A percentile compares a stretch with the other conserved stretches of the same genome.
Conservation (phyloP, 768 basidiomycete species). For the Tephrocybe rancida region DNA sequence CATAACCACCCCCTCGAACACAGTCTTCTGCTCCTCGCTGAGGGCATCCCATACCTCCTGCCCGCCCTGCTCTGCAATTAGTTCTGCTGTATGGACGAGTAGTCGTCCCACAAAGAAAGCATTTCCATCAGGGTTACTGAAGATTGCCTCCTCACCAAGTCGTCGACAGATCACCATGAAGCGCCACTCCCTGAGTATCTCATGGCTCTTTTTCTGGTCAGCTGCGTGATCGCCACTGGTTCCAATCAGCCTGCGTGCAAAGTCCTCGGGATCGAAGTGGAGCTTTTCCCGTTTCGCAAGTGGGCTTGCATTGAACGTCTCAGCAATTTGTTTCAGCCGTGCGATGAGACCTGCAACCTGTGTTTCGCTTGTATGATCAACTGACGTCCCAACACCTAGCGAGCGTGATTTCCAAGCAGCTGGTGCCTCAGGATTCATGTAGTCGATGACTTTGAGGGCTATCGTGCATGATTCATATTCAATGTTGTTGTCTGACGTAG, state of each 20-base stretch:
- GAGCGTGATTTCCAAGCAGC: slow-evolving; percentile 28
- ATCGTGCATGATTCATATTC: neutral
- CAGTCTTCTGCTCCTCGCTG: too few relatives aligned
- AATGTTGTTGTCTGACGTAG: too few relatives aligned
- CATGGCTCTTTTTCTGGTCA: slow-evolving; percentile 17
- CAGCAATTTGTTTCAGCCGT: neutral
- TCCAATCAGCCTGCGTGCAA: slow-evolving; percentile 2
- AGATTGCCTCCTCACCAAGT: neutral
- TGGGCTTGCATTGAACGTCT: neutral
- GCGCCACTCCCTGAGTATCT: slow-evolving; percentile 12
- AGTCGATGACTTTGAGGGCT: slow-evolving; percentile 38
- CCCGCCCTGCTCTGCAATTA: too few relatives aligned
- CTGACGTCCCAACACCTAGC: neutral
- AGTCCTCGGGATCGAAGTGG: neutral
- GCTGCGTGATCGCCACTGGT: slow-evolving; percentile 19
- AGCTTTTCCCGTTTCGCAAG: neutral
- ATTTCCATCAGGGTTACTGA: neutral
- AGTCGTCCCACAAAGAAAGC: too few relatives aligned
- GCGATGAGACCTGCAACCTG: neutral
- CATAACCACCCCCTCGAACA: too few relatives aligned
- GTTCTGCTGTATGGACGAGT: too few relatives aligned
- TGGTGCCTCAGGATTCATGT: slow-evolving; percentile 61
- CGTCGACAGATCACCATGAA: neutral
- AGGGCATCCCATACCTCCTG: neutral
- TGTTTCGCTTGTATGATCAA: neutral